Base-by-base conservation (phyloP, 371 early-diverging fungal species). In the Haplosporangium sp. region DNA sequence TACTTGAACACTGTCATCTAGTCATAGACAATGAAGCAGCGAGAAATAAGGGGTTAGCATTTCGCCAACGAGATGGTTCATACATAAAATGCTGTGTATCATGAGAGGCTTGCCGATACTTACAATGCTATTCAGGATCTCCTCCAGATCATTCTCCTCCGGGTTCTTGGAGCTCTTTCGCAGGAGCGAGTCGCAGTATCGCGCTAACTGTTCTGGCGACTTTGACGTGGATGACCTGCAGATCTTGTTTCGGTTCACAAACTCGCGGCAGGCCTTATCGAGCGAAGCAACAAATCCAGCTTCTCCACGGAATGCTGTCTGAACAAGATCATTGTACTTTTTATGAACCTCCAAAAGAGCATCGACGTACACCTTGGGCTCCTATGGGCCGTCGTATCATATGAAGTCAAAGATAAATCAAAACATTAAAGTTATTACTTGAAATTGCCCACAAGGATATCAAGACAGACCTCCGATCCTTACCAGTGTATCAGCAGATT, bases 191-290 rank as follows among this genome's bases (percentile, higher is more conserved):
- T 97, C 98, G 60, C 91, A 92, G 84, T 92, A 95, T 45, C 89
- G 89, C 2, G 97, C 96, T 52, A 97, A 81, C 59, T 95, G 83
- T 77, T 95, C 95, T 5, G 97, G 94, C 3, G 94, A 92, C 72
- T 93, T 92, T 45, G 88, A 86, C 4, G 92, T 86, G 14, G 87
- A 82, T 6, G 86, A 77, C 55, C 88, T 89, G 84, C 95, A 95
- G 10, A 96, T 89, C 45, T 85, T 84, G 83, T 98, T 97, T 18
- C 91, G 86, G 79, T 98, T 98, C 43, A 97, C 91, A 81, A 93
- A 98, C 76, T 95, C 96, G 63, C 93, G 88, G 81, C 96, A 96
- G 0, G 96, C 97, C 67, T 92, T 93, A 82, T 97, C 97, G 47
- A 97, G 82, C n/a, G 96, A 90, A 51, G 92, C 95, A 36, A 92